A percentile compares a stretch with the other conserved stretches of the same genome.
Evolutionary conservation across 1,139 yeast genomes (phyloP).

Genomic region (Yamadazyma spencermartinsiae): DNA sequence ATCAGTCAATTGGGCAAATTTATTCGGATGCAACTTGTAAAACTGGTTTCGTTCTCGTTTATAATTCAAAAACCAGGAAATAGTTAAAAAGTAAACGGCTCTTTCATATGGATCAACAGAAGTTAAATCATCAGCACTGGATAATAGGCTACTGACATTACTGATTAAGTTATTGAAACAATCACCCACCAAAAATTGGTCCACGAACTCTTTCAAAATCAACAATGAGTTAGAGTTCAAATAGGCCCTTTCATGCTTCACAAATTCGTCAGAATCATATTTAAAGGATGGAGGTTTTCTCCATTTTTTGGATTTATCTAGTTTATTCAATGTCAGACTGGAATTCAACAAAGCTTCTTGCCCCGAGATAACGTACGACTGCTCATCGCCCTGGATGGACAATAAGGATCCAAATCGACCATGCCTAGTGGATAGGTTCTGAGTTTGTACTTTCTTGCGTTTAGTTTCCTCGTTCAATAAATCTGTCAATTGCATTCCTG

Average conservation of each 20-base stretch:
- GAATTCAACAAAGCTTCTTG: slow-evolving; percentile 61
- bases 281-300: slow-evolving; percentile 43
- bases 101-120: slow-evolving; percentile 37
- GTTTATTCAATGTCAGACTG: slow-evolving; percentile 48
- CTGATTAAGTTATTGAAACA: slow-evolving; percentile 70
- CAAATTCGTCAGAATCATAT: slow-evolving; percentile 45
- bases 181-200: slow-evolving; percentile 62
- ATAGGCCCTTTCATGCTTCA: slow-evolving; percentile 26
- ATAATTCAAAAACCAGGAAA: slow-evolving; percentile 66
- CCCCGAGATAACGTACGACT: slow-evolving; percentile 71
- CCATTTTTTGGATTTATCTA: slow-evolving; percentile 74
- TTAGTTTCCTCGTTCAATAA: slow-evolving; percentile 60
- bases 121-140: slow-evolving; percentile 41
- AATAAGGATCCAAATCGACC: slow-evolving; percentile 88
- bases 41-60: slow-evolving; percentile 28
- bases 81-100: slow-evolving; percentile 56
- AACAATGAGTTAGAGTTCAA: slow-evolving; percentile 29
- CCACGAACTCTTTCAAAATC: slow-evolving; percentile 50
- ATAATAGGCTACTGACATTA: slow-evolving; percentile 47
- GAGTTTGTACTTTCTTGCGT: slow-evolving; percentile 50
- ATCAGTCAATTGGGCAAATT: slow-evolving; percentile 16
- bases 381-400: slow-evolving; percentile 60
- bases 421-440: slow-evolving; percentile 69
- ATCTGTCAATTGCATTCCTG: slow-evolving; percentile 48
- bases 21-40: slow-evolving; percentile 22